These are phyloP conservation scores for Bauhinia variegata DNA, from an alignment of 306 rosid species.

Conservation along the genomic window DNA sequence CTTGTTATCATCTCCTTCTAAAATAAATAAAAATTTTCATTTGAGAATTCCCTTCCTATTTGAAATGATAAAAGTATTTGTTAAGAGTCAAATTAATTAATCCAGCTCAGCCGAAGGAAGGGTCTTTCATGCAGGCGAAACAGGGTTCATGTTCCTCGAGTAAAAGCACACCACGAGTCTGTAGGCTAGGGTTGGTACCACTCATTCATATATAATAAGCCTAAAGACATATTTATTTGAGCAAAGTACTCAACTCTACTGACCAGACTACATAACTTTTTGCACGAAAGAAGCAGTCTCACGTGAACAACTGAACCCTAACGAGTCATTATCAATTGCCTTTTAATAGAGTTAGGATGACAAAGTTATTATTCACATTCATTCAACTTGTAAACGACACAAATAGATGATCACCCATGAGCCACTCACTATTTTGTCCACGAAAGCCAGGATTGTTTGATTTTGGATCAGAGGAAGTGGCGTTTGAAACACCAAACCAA, in stretches of 20 bases:
- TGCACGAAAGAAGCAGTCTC: slow-evolving; percentile 32
- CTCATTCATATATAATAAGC: no score
- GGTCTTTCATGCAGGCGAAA: slow-evolving; percentile 50
- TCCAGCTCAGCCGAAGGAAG: slow-evolving; percentile 23
- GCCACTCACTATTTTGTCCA: neutral
- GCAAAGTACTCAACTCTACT: neutral
- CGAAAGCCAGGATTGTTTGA: neutral
- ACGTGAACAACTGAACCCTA: slow-evolving; percentile 22
- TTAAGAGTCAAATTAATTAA: slow-evolving; percentile 31
- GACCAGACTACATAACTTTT: slow-evolving; percentile 48
- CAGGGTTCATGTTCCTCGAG: slow-evolving; percentile 53
- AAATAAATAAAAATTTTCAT: no score
- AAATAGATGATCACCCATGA: no score
- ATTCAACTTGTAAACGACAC: neutral
- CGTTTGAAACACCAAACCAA: no score
- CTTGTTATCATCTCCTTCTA: no score
- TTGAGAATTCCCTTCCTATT: no score
- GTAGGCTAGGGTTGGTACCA: slow-evolving; percentile 2
- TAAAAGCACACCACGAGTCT: slow-evolving; percentile 44
- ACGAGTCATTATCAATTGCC: slow-evolving; percentile 38
- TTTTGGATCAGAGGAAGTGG: no score
- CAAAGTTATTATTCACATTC: slow-evolving; percentile 3
- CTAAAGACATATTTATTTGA: slow-evolving; percentile 26
- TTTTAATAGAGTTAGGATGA: slow-evolving; percentile 15
- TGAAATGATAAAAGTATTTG: slow-evolving; percentile 27